Evolutionary conservation across 768 basidiomycete species (phyloP), one percentile per base, ranked within the genome.

Genomic region (Mycena olivaceomarginata): DNA sequence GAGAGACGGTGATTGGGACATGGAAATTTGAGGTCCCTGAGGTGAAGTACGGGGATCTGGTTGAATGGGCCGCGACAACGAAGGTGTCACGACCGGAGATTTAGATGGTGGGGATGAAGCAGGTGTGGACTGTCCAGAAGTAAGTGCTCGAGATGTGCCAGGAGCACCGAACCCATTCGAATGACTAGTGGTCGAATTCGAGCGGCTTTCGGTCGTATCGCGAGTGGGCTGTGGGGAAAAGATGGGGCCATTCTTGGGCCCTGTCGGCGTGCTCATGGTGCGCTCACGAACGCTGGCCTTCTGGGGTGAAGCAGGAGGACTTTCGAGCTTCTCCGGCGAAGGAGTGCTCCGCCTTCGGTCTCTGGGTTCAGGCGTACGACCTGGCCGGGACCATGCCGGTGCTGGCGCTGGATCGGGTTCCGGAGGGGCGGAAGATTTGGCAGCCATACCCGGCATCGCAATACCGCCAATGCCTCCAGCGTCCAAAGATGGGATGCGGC

Each of bases 401-500:
- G 31, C 37, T 10, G 68, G 57, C 31, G 41, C 43, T 10, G 67
- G 69, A 18, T 74, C 64, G 57, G 68, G 51, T 51, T 70, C 72
- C 18, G 43, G 72, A 57, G 60, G 57, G 2, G 56, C 56, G 15
- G 72, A 77, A 45, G 75, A 45, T 41, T 66, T 69, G 57, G 69
- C 81, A 16, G 87, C 87, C 88, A 96, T 90, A 4, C 95, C 95
- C 10, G 94, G 94, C 92, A 96, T 92, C 13, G 94, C 95, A 65
- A 95, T 86, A 22, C 94, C 94, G 18, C 63, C 63, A 64, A 64
- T 65, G 8, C 64, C 64, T 6, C 64, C 93, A n/a, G 71, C 89
- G 90, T 20, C 95, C 95, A 82, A 96, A 96, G 62, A 96, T 83
- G 2, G 95, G 95, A 85, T 96, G 95, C 18, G 94, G 91, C 5